Percentiles rank a stretch among this genome's conserved stretches.
Conservation (phyloP, 2,329 filamentous ascomycete genomes). For the Penicillium sp. region DNA sequence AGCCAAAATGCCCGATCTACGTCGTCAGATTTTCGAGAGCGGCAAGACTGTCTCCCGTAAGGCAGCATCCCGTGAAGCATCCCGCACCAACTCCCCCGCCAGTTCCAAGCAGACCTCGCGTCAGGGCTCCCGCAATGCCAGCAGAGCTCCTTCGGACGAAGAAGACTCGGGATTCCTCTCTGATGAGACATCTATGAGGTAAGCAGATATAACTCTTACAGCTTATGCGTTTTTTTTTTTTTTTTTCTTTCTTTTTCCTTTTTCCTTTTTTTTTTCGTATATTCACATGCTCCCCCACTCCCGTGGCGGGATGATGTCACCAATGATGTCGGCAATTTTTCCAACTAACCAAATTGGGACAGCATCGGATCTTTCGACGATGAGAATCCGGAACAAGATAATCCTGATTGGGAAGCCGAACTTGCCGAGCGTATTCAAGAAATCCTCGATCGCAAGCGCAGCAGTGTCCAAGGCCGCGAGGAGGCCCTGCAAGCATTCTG, state of each 20-base stretch:
- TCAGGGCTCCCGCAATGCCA: conserved; percentile 53
- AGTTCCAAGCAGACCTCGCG: conserved; percentile 53
- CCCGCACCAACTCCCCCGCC: conserved; percentile 52
- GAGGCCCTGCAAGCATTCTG: conserved; percentile 60
- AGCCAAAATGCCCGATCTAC: conserved; percentile 46
- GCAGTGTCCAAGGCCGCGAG: conserved; percentile 68
- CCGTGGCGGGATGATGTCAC: conserved; percentile 38
- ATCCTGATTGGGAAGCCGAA: conserved; percentile 59
- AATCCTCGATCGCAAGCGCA: conserved; percentile 74
- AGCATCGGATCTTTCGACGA: conserved; percentile 68
- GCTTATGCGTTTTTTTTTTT: too few relatives aligned
- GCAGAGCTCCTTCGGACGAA: conserved; percentile 58
- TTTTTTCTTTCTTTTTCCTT: conserved; percentile 17
- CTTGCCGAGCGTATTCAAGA: conserved; percentile 66
- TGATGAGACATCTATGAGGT: conserved; percentile 60
- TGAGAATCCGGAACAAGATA: conserved; percentile 53
- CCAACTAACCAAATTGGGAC: conserved; percentile 14
- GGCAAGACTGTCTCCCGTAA: conserved; percentile 64
- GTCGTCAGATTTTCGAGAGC: conserved; percentile 61
- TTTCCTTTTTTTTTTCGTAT: conserved; percentile 26
- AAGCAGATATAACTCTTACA: conserved; percentile 17
- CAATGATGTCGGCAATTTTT: conserved; percentile 7
- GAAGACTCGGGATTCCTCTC: conserved; percentile 55
- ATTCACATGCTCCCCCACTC: conserved; percentile 17
- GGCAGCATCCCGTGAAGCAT: conserved; percentile 54